Percentiles rank a stretch among this genome's conserved stretches.
These are phyloP conservation scores for Orbilia javanica DNA, from an alignment of 2,329 filamentous ascomycete species.

Conservation along the genomic window DNA sequence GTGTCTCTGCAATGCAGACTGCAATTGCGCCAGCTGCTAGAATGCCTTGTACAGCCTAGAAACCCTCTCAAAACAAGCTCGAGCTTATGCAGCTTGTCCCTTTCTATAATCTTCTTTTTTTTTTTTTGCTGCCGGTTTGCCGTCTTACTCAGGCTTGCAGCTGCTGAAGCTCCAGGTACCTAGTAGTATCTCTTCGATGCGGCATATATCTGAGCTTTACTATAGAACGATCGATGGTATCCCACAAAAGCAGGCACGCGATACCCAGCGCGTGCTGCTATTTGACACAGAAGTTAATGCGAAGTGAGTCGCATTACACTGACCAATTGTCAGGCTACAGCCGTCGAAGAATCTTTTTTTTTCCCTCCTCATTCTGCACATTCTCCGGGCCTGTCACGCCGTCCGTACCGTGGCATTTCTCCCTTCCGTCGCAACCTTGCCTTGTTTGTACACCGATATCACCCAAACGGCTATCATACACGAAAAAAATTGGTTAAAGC, in stretches of 20 bases:
- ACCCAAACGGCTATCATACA: conserved; percentile 1
- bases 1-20: background rate
- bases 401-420: background rate
- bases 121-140: conserved; percentile 37
- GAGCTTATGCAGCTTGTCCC: conserved; percentile 42
- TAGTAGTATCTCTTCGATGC: conserved; percentile 28
- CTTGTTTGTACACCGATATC: conserved; percentile 3
- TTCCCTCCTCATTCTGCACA: conserved; percentile 10
- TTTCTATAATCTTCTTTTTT: conserved; percentile 19
- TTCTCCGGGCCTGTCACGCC: background rate
- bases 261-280: conserved; percentile 25
- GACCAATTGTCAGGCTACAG: background rate
- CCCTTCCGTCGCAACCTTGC: background rate
- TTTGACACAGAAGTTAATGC: conserved; percentile 28
- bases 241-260: conserved; percentile 31
- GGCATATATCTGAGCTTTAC: conserved; percentile 24
- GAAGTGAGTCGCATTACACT: conserved; percentile 15
- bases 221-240: conserved; percentile 11
- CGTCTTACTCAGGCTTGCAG: conserved; percentile 54
- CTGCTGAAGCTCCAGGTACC: conserved; percentile 1
- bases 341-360: background rate
- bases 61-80: conserved; percentile 29
- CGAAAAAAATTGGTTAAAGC: conserved; percentile 23
- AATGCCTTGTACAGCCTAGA: conserved; percentile 19
- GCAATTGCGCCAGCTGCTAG: background rate